Percentiles rank a stretch among this genome's conserved stretches.
phyloP scores from a whole-genome alignment of 2,329 filamentous ascomycete species.

The Ophiostoma fasciatum region DNA sequence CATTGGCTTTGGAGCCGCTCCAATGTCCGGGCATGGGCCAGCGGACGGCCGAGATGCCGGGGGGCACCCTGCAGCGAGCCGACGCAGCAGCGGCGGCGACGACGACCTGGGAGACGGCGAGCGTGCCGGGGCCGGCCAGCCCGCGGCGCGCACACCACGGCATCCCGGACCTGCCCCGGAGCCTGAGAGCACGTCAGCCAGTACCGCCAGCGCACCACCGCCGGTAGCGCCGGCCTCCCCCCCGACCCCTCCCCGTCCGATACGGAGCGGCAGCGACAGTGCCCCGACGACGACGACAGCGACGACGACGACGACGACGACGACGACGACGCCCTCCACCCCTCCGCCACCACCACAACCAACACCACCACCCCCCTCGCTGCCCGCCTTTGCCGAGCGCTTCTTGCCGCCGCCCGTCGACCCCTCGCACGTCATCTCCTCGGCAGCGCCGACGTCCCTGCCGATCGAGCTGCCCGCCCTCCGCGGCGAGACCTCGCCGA shows the following conservation, averaged over 20 bases:
- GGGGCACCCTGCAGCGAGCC: neutral
- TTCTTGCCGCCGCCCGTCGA: conserved; percentile 6
- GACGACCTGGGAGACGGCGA: too few relatives aligned
- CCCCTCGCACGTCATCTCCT: conserved; percentile 6
- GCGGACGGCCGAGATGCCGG: conserved; percentile 4
- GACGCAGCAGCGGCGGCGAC: neutral
- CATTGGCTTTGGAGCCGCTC: neutral
- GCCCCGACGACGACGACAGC: too few relatives aligned
- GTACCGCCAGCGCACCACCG: too few relatives aligned
- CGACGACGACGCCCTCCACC: neutral
- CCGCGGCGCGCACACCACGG: too few relatives aligned
- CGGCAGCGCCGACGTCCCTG: conserved; percentile 5
- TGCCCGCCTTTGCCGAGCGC: conserved; percentile 6
- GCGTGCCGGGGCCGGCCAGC: too few relatives aligned
- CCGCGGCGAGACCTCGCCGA: conserved; percentile 3
- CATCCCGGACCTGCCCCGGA: too few relatives aligned
- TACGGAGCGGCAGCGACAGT: too few relatives aligned
- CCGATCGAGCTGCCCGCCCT: conserved; percentile 7
- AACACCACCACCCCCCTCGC: neutral
- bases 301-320: neutral
- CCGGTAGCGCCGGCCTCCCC: too few relatives aligned
- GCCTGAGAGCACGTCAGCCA: too few relatives aligned
- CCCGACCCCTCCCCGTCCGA: too few relatives aligned
- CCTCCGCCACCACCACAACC: neutral
- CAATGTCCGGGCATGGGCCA: conserved; percentile 6